Evolutionary conservation across 2,329 filamentous ascomycete species (phyloP), one percentile per base, ranked within the genome.

Genomic region (Alternaria metachromatica): DNA sequence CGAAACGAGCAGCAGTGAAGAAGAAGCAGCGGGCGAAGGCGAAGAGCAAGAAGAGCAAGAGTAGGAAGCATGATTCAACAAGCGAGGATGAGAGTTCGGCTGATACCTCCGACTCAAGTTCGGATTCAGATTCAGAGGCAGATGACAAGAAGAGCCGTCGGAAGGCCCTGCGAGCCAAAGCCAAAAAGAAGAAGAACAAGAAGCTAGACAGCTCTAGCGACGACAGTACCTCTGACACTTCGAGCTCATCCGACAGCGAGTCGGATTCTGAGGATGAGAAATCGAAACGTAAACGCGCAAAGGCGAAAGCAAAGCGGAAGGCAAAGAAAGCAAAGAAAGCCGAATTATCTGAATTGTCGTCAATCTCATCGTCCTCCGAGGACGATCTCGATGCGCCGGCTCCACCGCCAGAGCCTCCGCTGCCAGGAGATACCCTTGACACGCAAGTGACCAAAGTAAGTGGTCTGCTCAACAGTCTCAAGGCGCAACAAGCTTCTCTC

Each of bases 11-110:
- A 23, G 62, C 57, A 23, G 53, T 51, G 9, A 71, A 70, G 62
- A 66, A 62, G 49, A 73, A 71, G 58, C 61, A 61, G 26, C 78
- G 71, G 45, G 64, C 61, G 8, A 74, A 72, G 50, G 56, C 66
- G 6, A 77, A 72, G 45, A 46, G 33, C 18, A 75, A 68, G 63
- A 75, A 68, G 63, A 69, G 53, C n/a, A 72, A 69, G 54, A 68
- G 50, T 48, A 75, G 70, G 54, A 72, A 70, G 49, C 50, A 66
- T n/a, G 62, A 67, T 2, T 58, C 50, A 26, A 55, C 64, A 1
- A 72, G 68, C 51, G 68, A 72, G 13, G 63, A 70, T 3, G 65
- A 67, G 12, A 72, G 63, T 28, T 67, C 66, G 4, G 58, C 61
- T 8, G 53, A 62, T 15, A 69, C 63, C n/a, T 72, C 67, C 1